Evolutionary conservation across 2,329 filamentous ascomycete genomes (phyloP).

Genomic region (Cercospora citrullina): DNA sequence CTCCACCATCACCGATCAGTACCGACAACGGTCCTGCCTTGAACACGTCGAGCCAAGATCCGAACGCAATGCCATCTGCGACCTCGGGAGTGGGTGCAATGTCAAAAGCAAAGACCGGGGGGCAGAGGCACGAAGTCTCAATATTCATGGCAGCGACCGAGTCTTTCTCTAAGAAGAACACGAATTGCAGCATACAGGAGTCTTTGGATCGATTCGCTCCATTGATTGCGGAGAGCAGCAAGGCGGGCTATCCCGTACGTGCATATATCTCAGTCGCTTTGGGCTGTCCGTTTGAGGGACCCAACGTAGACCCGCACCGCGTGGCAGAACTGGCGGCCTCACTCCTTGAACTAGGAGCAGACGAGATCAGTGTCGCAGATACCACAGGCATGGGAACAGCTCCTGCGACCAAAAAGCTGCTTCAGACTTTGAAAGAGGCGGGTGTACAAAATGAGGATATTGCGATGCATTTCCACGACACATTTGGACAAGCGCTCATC

Average conservation of each 20-base stretch:
- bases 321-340: constrained; percentile 63
- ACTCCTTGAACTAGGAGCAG: constrained; percentile 80
- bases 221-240: constrained; percentile 69
- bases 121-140: constrained; percentile 63
- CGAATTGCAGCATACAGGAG: constrained; percentile 75
- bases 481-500: constrained; percentile 80
- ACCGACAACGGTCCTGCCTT: constrained; percentile 42
- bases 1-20: constrained; percentile 39
- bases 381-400: constrained; percentile 88
- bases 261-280: constrained; percentile 81
- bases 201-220: constrained; percentile 69
- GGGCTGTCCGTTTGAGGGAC: constrained; percentile 74
- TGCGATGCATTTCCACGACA: constrained; percentile 83
- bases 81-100: constrained; percentile 41
- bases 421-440: constrained; percentile 64
- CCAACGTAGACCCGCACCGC: constrained; percentile 58
- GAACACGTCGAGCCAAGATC: constrained; percentile 46
- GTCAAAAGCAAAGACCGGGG: constrained; percentile 50
- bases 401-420: constrained; percentile 64
- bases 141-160: constrained; percentile 83
- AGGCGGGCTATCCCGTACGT: constrained; percentile 65
- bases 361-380: constrained; percentile 87
- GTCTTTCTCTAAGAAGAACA: constrained; percentile 75
- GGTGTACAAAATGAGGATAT: constrained; percentile 69
- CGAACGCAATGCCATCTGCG: constrained; percentile 45